A percentile compares a stretch with the other conserved stretches of the same genome.
Conservation (phyloP, 139 green algal species). For the Gonium pectorale region DNA sequence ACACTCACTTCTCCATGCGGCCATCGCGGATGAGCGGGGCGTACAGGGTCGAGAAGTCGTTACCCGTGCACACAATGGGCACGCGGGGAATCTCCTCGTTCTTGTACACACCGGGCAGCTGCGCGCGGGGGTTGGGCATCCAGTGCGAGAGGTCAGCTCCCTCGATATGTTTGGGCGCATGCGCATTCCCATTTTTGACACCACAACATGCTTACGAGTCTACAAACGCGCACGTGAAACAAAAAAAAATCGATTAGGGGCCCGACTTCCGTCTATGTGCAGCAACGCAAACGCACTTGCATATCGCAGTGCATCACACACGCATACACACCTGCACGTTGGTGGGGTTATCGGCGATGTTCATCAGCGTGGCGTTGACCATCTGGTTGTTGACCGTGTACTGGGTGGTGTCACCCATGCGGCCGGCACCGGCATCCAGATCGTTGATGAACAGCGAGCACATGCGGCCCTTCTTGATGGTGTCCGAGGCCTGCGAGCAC, state of each 20-base stretch:
- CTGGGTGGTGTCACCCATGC: constrained; percentile 97
- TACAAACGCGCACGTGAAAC: no score
- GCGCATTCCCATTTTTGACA: no score
- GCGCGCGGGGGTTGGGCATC: constrained; percentile 25
- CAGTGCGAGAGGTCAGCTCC: no score
- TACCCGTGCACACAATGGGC: constrained; percentile 96
- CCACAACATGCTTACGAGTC: no score
- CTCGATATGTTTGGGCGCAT: no score
- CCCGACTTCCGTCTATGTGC: no score
- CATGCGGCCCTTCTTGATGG: constrained; percentile 99
- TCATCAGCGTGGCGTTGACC: constrained; percentile 99
- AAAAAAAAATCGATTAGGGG: no score
- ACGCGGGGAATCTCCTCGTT: constrained; percentile 95
- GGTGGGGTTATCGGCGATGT: constrained; percentile 99
- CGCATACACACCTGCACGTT: no score
- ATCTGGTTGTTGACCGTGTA: constrained; percentile 99
- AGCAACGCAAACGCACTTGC: not conserved
- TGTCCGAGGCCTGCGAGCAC: constrained; percentile 94
- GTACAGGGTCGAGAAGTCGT: constrained; percentile 99
- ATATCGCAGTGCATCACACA: no score
- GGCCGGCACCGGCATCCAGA: constrained; percentile 95
- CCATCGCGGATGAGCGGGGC: constrained; percentile 98
- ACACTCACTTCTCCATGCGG: constrained; percentile 96
- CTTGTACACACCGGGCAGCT: constrained; percentile 96
- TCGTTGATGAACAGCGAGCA: constrained; percentile 99